These are phyloP conservation scores for Comarum palustre DNA, from an alignment of 306 rosid species.

Conservation along the genomic window DNA sequence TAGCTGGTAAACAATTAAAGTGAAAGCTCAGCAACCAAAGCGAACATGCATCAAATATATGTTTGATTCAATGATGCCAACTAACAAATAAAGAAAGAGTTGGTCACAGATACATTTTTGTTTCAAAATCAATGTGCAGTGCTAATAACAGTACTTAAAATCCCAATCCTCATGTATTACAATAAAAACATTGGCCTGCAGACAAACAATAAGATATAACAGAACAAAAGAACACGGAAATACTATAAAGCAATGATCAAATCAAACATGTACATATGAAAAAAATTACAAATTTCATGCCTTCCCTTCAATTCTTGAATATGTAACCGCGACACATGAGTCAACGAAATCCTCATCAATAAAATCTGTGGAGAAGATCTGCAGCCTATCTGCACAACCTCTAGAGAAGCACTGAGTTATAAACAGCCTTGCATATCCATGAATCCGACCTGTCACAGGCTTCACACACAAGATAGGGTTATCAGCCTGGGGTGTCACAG, in stretches of 20 bases:
- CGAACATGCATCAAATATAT: too few species aligned
- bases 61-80: not conserved
- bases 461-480: conserved; percentile 72
- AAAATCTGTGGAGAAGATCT: conserved; percentile 74
- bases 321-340: conserved; percentile 66
- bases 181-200: not conserved
- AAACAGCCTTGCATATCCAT: conserved; percentile 60
- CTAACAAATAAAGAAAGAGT: not conserved
- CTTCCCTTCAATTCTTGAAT: conserved; percentile 69
- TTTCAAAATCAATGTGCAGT: not conserved
- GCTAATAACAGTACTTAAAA: not conserved
- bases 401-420: conserved; percentile 52
- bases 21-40: not conserved
- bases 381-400: conserved; percentile 53
- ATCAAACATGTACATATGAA: not conserved
- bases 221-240: not conserved
- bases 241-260: not conserved
- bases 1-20: too few species aligned
- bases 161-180: not conserved
- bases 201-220: not conserved
- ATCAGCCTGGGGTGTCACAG: conserved; percentile 77
- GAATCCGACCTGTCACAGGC: conserved; percentile 74
- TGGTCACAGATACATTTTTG: not conserved
- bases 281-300: conserved; percentile 21
- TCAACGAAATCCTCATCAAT: conserved; percentile 82